These are phyloP conservation scores for Globisporangium iwayamae DNA, from an alignment of 352 stramenopile species.

Conservation along the genomic window DNA sequence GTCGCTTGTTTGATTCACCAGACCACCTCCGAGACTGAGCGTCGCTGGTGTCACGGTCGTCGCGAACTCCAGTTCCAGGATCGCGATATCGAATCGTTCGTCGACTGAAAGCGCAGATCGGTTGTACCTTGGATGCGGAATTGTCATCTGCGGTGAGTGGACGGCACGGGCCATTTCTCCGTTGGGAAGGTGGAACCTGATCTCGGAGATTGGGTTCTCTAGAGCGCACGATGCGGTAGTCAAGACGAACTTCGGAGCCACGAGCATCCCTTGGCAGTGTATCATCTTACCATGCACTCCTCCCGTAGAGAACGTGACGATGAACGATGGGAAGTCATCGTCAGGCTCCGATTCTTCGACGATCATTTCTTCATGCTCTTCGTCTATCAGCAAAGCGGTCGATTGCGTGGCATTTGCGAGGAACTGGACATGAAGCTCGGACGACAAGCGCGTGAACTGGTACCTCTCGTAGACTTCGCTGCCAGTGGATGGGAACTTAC, in stretches of 20 bases:
- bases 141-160: constrained; percentile 2
- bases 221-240: constrained; percentile 28
- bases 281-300: background rate
- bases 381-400: background rate
- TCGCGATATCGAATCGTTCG: constrained; percentile 10
- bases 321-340: constrained; percentile 8
- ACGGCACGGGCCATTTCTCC: constrained; percentile 7
- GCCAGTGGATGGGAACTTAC: background rate
- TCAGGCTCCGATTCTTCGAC: background rate
- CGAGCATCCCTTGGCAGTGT: constrained; percentile 28
- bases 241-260: constrained; percentile 29
- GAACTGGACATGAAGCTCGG: background rate
- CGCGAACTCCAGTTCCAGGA: constrained; percentile 7
- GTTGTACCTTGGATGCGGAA: constrained; percentile 10
- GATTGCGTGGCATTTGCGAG: background rate
- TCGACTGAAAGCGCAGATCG: background rate
- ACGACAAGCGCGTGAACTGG: constrained; percentile 1
- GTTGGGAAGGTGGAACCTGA: constrained; percentile 2
- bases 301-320: background rate
- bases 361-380: background rate
- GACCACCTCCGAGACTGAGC: constrained; percentile 8
- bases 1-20: background rate
- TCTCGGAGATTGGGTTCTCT: background rate
- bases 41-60: background rate
- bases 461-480: background rate